phyloP scores from a whole-genome alignment of 345 rosid species.

The Conringia planisiliqua region DNA sequence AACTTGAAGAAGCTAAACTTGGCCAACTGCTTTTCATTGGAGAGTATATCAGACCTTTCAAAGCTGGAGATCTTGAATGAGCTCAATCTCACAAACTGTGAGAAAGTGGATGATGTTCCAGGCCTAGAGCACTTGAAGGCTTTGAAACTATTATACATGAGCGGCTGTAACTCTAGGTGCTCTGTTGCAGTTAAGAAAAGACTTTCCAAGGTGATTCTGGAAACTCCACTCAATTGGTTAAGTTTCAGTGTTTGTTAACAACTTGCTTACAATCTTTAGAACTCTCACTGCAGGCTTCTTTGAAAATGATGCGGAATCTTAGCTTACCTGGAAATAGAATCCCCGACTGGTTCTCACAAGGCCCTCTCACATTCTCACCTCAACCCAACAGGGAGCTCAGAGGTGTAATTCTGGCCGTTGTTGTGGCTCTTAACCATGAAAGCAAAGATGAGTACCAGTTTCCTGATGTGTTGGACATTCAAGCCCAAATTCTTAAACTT shows the following conservation, averaged over 20 bases:
- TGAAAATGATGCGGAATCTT: constrained; percentile 42
- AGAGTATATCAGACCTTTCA: constrained; percentile 18
- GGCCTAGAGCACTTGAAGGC: constrained; percentile 11
- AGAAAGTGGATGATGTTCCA: constrained; percentile 19
- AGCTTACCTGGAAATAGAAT: constrained; percentile 60
- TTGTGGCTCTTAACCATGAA: constrained; percentile 41
- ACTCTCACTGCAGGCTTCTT: constrained; percentile 37
- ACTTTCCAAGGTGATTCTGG: constrained; percentile 16
- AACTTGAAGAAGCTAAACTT: constrained; percentile 15
- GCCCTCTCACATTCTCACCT: constrained; percentile 30
- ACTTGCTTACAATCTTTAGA: neutral
- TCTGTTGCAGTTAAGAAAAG: constrained; percentile 17
- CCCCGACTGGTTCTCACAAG: constrained; percentile 57
- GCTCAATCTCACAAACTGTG: constrained; percentile 29
- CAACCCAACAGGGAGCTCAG: constrained; percentile 39
- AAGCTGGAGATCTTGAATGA: neutral
- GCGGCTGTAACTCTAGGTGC: constrained; percentile 4
- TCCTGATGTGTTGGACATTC: constrained; percentile 40
- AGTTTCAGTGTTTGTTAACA: neutral
- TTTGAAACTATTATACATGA: constrained; percentile 19
- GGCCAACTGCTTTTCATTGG: constrained; percentile 31
- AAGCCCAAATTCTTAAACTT: constrained; percentile 37
- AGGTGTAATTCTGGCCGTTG: constrained; percentile 46
- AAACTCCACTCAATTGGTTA: neutral
- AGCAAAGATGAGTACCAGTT: constrained; percentile 23